Conservation (phyloP, 495 filamentous ascomycete genomes). For the Xylaria sp. region DNA sequence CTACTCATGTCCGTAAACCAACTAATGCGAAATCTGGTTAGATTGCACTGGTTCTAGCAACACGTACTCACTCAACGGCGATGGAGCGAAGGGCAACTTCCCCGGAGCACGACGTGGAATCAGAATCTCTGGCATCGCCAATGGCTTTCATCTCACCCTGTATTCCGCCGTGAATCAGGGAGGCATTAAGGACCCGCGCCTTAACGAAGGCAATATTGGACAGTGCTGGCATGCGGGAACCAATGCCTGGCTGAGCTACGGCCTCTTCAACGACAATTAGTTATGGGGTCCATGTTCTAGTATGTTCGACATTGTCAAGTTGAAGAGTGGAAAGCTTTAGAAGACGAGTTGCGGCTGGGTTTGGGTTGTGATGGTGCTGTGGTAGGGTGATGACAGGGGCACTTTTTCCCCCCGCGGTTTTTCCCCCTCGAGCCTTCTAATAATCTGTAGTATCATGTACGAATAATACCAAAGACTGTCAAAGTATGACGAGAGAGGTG, state of each 20-base stretch:
- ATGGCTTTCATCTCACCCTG: not conserved
- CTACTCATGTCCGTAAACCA: not conserved
- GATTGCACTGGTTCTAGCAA: not conserved
- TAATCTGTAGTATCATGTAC: not conserved
- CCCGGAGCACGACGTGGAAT: not conserved
- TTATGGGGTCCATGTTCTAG: not conserved
- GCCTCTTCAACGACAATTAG: slow-evolving; percentile 8
- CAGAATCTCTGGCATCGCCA: not conserved
- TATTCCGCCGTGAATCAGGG: not conserved
- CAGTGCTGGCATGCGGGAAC: not conserved
- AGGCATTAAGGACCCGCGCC: not conserved
- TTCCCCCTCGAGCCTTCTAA: not conserved
- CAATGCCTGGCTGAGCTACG: not conserved
- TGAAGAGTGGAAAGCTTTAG: not conserved
- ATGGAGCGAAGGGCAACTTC: slow-evolving; percentile 6
- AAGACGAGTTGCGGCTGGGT: not conserved
- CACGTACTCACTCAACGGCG: not conserved
- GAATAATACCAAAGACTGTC: not conserved
- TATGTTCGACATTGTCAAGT: not conserved
- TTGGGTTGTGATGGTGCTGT: not conserved
- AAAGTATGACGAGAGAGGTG: not conserved
- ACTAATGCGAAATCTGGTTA: not conserved
- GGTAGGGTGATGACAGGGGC: not conserved
- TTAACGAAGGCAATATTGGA: not conserved
- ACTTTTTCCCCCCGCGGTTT: slow-evolving; percentile 9